A percentile compares a stretch with the other conserved stretches of the same genome.
Evolutionary conservation across 345 rosid species (phyloP).

Genomic region (Gossypium mustelinum): DNA sequence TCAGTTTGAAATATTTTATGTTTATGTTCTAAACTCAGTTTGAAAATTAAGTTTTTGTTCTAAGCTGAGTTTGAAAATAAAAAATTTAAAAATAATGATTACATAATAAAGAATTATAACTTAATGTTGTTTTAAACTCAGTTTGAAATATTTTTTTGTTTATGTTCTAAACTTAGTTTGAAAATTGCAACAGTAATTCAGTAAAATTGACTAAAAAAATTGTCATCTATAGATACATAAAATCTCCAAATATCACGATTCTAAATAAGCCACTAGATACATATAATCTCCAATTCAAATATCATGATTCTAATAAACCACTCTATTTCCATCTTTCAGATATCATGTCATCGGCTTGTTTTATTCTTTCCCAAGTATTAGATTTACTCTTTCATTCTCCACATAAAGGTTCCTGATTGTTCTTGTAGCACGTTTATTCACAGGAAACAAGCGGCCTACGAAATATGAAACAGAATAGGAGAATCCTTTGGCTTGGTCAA

Average conservation of each 20-base stretch:
- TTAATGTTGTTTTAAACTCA: no score
- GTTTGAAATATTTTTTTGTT: no score
- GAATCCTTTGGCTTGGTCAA: slow-evolving; percentile 95
- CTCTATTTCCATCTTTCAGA: neutral
- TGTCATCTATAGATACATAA: neutral
- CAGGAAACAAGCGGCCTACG: slow-evolving; percentile 45
- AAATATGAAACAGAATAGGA: slow-evolving; percentile 55
- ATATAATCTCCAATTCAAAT: no score
- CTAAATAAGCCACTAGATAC: no score
- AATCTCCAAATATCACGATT: no score
- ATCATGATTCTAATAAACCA: neutral
- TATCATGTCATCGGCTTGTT: neutral
- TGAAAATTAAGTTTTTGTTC: neutral
- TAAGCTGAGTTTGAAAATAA: no score
- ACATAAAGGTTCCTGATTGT: slow-evolving; percentile 60
- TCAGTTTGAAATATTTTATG: no score
- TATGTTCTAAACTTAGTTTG: neutral
- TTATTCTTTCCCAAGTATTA: neutral
- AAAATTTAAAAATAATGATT: no score
- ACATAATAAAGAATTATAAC: no score
- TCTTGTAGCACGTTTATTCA: no score
- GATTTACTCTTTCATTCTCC: slow-evolving; percentile 90
- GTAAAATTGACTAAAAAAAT: neutral
- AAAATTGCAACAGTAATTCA: neutral
- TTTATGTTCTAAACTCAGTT: no score